These are phyloP conservation scores for Logfia minima DNA, from an alignment of 129 eudicot genomes.

Conservation along the genomic window DNA sequence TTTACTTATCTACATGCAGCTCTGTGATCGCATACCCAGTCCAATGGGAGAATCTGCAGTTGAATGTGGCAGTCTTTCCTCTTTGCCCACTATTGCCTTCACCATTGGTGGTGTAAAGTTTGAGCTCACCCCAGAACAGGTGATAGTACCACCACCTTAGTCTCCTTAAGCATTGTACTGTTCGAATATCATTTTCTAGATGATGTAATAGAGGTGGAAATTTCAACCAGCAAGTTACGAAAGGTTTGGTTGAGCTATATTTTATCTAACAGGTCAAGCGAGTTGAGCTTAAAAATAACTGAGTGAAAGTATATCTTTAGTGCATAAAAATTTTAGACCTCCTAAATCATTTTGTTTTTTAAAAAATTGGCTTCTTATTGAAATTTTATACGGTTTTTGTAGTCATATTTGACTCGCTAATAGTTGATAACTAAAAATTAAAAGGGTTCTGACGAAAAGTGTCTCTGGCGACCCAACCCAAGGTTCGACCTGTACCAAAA, in stretches of 20 bases:
- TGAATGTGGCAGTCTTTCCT: constrained; percentile 64
- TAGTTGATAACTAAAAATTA: neutral
- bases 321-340: neutral
- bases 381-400: neutral
- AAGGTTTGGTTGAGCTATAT: neutral
- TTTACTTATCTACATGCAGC: constrained; percentile 49
- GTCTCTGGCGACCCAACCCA: neutral
- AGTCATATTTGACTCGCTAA: neutral
- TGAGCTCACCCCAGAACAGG: constrained; percentile 87
- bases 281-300: neutral
- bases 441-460: neutral
- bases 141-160: constrained; percentile 19
- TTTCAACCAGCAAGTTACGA: neutral
- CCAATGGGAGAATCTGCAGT: constrained; percentile 98
- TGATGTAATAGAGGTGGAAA: neutral
- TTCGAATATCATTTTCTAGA: neutral
- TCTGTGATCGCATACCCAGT: constrained; percentile 84
- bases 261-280: neutral
- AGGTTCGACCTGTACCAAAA: neutral
- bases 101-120: constrained; percentile 85
- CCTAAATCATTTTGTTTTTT: neutral
- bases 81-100: constrained; percentile 77
- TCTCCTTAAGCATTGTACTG: neutral
- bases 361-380: neutral
- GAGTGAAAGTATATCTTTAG: neutral